phyloP scores from a whole-genome alignment of 192 early-diverging fungal species.

The Dimargaris xerosporica region DNA sequence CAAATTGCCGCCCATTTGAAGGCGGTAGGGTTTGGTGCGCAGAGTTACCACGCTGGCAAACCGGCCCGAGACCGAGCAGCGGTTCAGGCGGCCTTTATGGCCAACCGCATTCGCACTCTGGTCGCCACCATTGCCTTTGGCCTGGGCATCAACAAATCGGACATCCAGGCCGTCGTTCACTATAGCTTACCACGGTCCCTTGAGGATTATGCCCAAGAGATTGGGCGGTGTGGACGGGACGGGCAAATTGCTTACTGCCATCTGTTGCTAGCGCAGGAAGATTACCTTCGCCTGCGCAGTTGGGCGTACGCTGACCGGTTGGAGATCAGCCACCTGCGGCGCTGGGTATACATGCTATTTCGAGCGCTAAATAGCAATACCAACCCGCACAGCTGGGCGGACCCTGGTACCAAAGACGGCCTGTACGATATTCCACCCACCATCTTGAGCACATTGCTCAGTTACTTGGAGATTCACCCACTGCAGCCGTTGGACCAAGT shows the following conservation, averaged over 20 bases:
- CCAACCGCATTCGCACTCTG: conserved; percentile 36
- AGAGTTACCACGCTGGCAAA: conserved; percentile 66
- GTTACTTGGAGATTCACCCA: conserved; percentile 8
- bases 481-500: neutral
- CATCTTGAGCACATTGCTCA: neutral
- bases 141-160: conserved; percentile 54
- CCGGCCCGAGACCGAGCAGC: conserved; percentile 34
- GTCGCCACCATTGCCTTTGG: conserved; percentile 67
- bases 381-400: neutral
- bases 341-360: conserved; percentile 19
- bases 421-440: neutral
- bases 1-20: conserved; percentile 49
- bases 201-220: conserved; percentile 67
- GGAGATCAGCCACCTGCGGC: conserved; percentile 19
- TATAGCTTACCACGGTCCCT: conserved; percentile 52
- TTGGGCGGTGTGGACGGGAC: conserved; percentile 50
- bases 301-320: conserved; percentile 25
- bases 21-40: conserved; percentile 44
- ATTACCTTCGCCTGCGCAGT: conserved; percentile 28
- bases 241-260: conserved; percentile 27
- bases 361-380: neutral
- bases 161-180: conserved; percentile 58
- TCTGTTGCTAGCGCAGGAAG: conserved; percentile 33
- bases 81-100: conserved; percentile 55
- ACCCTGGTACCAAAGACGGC: neutral